Evolutionary conservation across 2,329 filamentous ascomycete genomes (phyloP).

Genomic region (Diaporthe longicolla): DNA sequence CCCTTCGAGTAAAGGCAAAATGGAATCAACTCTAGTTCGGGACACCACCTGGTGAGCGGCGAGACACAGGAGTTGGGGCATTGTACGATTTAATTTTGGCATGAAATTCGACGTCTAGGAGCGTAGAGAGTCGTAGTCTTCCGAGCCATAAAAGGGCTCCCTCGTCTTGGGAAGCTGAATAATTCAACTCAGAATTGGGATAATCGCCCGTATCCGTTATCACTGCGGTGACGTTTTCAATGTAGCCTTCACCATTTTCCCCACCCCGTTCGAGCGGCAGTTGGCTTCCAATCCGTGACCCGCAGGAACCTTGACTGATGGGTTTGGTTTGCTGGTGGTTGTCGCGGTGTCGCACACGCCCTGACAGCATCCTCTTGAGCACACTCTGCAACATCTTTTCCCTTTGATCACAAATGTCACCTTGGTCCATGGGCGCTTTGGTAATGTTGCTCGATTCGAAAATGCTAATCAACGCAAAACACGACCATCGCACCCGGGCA

Average conservation of each 20-base stretch:
- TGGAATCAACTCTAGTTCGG: background rate
- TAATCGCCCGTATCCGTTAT: too few relatives aligned
- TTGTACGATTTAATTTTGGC: conserved; percentile 25
- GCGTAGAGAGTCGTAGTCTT: conserved; percentile 18
- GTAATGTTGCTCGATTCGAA: conserved; percentile 24
- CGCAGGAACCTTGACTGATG: background rate
- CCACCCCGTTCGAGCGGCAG: too few relatives aligned
- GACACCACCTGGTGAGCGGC: background rate
- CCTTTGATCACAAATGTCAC: background rate
- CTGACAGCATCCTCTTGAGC: background rate
- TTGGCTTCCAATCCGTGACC: too few relatives aligned
- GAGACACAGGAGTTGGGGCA: conserved; percentile 12
- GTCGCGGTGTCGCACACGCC: background rate
- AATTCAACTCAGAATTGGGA: conserved; percentile 14
- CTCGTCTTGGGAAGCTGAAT: conserved; percentile 14
- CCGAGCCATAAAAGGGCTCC: conserved; percentile 1
- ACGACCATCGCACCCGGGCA: conserved; percentile 13
- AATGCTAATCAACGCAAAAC: conserved; percentile 30
- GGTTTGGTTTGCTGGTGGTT: too few relatives aligned
- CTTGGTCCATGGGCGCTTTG: background rate
- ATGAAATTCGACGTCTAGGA: conserved; percentile 24
- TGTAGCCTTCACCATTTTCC: background rate
- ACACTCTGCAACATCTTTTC: background rate
- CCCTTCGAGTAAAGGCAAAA: conserved; percentile 80
- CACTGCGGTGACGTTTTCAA: background rate